Percentiles rank a stretch among this genome's conserved stretches.
Evolutionary conservation across 2,329 filamentous ascomycete genomes (phyloP).

Genomic region (Xylaria polymorpha): DNA sequence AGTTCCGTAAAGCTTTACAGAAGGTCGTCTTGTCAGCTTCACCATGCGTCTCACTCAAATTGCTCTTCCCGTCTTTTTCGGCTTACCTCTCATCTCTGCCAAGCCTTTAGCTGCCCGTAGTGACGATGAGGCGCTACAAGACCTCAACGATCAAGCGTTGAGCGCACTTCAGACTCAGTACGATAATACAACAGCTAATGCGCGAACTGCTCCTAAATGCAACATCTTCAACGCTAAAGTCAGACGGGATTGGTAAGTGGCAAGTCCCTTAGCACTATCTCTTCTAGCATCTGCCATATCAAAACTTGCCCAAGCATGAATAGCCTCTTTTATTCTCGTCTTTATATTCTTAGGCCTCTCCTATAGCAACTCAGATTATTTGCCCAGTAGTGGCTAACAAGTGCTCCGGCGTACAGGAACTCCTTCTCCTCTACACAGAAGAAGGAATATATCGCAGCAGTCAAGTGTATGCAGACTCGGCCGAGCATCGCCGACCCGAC

Average conservation of each 20-base stretch:
- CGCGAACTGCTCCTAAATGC: constrained; percentile 10
- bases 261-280: background rate
- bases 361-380: background rate
- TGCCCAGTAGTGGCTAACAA: background rate
- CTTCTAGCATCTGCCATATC: background rate
- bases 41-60: constrained; percentile 26
- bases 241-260: constrained; percentile 34
- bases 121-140: constrained; percentile 17
- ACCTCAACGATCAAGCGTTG: constrained; percentile 31
- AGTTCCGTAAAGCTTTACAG: background rate
- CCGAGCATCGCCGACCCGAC: constrained; percentile 49
- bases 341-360: background rate
- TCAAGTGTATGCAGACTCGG: constrained; percentile 50
- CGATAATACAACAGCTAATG: background rate
- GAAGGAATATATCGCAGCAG: constrained; percentile 49
- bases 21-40: constrained; percentile 9
- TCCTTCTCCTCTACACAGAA: constrained; percentile 16
- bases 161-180: constrained; percentile 17
- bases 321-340: background rate
- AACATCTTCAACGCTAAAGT: constrained; percentile 28
- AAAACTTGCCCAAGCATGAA: background rate
- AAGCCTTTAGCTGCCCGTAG: constrained; percentile 16
- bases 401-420: constrained; percentile 15
- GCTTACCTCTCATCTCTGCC: constrained; percentile 25
- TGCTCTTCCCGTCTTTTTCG: constrained; percentile 23